Evolutionary conservation across 2,329 filamentous ascomycete species (phyloP).

Genomic region (Nannizzia gypsea): DNA sequence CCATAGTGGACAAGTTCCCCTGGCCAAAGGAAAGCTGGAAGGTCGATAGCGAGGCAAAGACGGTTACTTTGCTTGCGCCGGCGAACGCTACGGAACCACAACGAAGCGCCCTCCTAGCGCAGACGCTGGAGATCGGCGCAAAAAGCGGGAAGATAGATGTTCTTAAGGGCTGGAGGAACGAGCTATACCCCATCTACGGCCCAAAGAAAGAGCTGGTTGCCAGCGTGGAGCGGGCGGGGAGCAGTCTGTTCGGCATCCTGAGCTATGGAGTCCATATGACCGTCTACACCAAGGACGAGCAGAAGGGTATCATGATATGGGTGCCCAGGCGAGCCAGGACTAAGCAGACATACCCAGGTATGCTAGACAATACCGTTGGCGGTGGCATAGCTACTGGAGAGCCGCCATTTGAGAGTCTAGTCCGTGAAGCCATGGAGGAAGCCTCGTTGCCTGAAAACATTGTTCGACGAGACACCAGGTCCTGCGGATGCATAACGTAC

Average conservation of each 20-base stretch:
- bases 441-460: slow-evolving; percentile 63
- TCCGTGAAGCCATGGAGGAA: slow-evolving; percentile 82
- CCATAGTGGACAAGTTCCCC: slow-evolving; percentile 31
- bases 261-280: slow-evolving; percentile 76
- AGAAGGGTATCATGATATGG: slow-evolving; percentile 64
- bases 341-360: slow-evolving; percentile 82
- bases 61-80: slow-evolving; percentile 49
- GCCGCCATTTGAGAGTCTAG: slow-evolving; percentile 64
- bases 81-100: slow-evolving; percentile 47
- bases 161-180: slow-evolving; percentile 66
- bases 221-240: slow-evolving; percentile 64
- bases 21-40: slow-evolving; percentile 47
- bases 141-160: slow-evolving; percentile 60
- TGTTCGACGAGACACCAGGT: slow-evolving; percentile 48
- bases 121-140: slow-evolving; percentile 56
- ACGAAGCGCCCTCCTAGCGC: slow-evolving; percentile 47
- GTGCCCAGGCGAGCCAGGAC: slow-evolving; percentile 60
- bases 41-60: slow-evolving; percentile 48
- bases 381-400: slow-evolving; percentile 75
- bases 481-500: slow-evolving; percentile 67
- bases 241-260: slow-evolving; percentile 61
- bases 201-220: slow-evolving; percentile 49
- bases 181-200: slow-evolving; percentile 67
- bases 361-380: slow-evolving; percentile 90
- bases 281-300: slow-evolving; percentile 49